Percentiles rank a stretch among this genome's conserved stretches.
Conservation (phyloP, 2,329 filamentous ascomycete genomes). For the Aspergillus glaucus region DNA sequence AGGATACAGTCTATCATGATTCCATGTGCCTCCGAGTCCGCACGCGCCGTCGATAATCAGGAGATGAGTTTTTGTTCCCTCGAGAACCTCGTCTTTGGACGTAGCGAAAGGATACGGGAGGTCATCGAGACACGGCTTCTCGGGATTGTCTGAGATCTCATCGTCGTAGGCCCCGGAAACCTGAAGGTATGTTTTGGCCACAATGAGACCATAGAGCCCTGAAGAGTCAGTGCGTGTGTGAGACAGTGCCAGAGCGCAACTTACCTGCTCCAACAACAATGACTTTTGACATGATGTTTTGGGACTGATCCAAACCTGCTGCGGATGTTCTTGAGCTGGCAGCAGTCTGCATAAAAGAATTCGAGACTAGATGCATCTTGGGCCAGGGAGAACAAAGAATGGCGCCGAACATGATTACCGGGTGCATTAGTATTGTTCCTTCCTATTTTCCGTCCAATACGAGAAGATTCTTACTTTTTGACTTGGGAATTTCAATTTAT, state of each 20-base stretch:
- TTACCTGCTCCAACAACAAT: not conserved
- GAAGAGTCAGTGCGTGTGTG: not conserved
- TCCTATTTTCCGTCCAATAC: not conserved
- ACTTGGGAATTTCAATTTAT: not conserved
- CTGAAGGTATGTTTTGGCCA: constrained; percentile 25
- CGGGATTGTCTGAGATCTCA: not conserved
- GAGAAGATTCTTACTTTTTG: not conserved
- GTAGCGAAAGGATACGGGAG: not conserved
- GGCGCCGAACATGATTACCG: not conserved
- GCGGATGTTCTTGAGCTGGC: not conserved
- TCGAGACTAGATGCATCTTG: not conserved
- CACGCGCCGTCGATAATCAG: too few species aligned
- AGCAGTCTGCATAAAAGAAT: not conserved
- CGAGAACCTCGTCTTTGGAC: too few species aligned
- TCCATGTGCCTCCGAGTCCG: too few species aligned
- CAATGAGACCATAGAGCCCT: constrained; percentile 23
- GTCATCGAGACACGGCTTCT: not conserved
- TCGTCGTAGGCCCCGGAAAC: constrained; percentile 10
- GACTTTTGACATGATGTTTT: not conserved
- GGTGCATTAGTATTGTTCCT: not conserved
- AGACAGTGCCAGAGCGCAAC: not conserved
- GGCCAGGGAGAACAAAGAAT: not conserved
- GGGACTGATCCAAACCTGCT: not conserved
- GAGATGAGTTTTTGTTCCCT: too few species aligned
- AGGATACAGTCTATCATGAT: too few species aligned